Conservation (phyloP, 2,329 filamentous ascomycete genomes). For the Whalleya microplaca region DNA sequence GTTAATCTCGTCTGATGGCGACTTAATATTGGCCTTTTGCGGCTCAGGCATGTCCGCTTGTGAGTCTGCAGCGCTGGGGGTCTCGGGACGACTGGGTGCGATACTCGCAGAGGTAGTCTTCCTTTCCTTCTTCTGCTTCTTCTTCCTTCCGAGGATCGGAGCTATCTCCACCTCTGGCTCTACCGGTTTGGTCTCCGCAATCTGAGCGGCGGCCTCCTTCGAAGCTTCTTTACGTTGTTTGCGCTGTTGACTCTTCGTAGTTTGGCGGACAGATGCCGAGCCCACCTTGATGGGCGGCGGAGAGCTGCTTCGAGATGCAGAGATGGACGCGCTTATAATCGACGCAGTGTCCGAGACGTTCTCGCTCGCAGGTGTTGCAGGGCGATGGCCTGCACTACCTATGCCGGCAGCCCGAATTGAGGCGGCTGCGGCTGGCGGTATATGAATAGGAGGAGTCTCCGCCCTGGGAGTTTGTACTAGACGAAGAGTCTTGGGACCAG, state of each 20-base stretch:
- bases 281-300: constrained; percentile 70
- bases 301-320: constrained; percentile 69
- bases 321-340: constrained; percentile 71
- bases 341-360: constrained; percentile 77
- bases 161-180: constrained; percentile 64
- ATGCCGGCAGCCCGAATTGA: constrained; percentile 37
- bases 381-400: constrained; percentile 50
- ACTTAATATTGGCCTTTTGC: constrained; percentile 31
- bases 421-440: constrained; percentile 35
- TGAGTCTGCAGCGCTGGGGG: constrained; percentile 34
- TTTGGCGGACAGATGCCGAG: constrained; percentile 67
- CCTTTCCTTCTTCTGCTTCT: constrained; percentile 82
- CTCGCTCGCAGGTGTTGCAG: constrained; percentile 76
- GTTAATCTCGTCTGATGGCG: constrained; percentile 25
- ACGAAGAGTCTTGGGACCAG: constrained; percentile 68
- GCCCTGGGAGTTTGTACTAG: constrained; percentile 69
- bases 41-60: constrained; percentile 34
- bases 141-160: constrained; percentile 79
- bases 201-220: constrained; percentile 63
- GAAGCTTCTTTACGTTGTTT: constrained; percentile 73
- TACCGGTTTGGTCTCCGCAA: constrained; percentile 52
- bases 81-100: constrained; percentile 35
- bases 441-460: constrained; percentile 52
- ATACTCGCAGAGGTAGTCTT: constrained; percentile 38
- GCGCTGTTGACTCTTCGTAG: constrained; percentile 78